Base-by-base conservation (phyloP, 208 protist genomes). In the Crithidia mellificae region DNA sequence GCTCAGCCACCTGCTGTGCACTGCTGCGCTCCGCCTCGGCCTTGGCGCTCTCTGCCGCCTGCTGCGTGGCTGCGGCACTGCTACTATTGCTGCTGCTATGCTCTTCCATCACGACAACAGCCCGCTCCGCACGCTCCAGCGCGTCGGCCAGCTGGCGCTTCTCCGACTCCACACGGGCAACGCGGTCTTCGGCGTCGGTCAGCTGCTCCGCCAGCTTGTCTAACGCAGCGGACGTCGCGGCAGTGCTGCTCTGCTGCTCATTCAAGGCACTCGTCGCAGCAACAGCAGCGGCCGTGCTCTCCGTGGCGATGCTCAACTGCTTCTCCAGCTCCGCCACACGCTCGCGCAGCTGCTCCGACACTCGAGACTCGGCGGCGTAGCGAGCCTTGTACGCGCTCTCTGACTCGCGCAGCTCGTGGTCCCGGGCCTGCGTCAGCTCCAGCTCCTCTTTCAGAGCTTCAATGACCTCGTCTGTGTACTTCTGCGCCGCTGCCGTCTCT, bases 401-500 rank as follows among this genome's bases (percentile, higher is more conserved):
- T 9, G 52, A 54, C 7, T 24, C 15, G 8, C 32, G 44, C 0
- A 76, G 55, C 32, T 63, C 25, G 11, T 34, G 29, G 8, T 57
- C 17, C 36, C 66, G 58, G 25, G 38, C 50, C 54, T 77, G 70
- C 5, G 76, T 74, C 6, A 61, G n/a, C 24, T 52, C 67, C 0
- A 74, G 63, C 68, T 80, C 68, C 36, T 75, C 66, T 41, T 61
- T 59, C 29, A 80, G 39, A n/a, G 61, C 63, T 51, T 52, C 2
- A 17, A 80, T 20, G 49, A 63, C 53, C 24, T 55, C 47, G 7
- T 75, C 47, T 9, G 67, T 32, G 24, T 57, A 49, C 2, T 39
- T 44, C 36, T 52, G 29, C 39, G 11, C 39, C 34, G 32, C 69
- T 0, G 24, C 46, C 5, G 56, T 64, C 3, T 54, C 52, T 8